Evolutionary conservation across 768 basidiomycete genomes (phyloP), one percentile per base, ranked within the genome.

Genomic region (Boletus barrowsii): DNA sequence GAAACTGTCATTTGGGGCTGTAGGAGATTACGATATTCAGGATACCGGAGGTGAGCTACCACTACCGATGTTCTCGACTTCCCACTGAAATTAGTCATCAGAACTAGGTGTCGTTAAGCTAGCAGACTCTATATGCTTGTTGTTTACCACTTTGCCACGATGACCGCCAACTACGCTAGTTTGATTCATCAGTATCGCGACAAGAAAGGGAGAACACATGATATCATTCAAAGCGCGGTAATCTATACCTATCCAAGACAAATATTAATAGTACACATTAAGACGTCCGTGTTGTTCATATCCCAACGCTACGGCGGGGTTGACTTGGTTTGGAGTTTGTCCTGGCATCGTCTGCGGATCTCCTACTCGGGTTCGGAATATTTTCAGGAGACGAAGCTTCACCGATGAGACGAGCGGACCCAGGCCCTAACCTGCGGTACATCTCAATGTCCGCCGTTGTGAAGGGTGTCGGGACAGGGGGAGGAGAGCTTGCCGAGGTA

Each of bases 21-120:
- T 63, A 87, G 83, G 89, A 93, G 78, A 93, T 93, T 62, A 94
- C 92, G 1, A 79, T 93, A 55, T 93, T 90, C 73, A 83, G 90
- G 72, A 91, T 93, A 81, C 91, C 90, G 60, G 88, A 90, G 79
- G 88, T 88, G 57, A 58, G 80, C 67, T 30, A 10, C 47, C 17
- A 3, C 11, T 36, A 10, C 10, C 11, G 11, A n/a, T 22, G 7
- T 29, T 30, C 8, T n/a, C n/a, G 20, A 45, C 22, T 8, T 17
- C 13, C 8, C 45, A n/a, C 56, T 62, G 10, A 64, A 14, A 13
- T 14, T 29, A 15, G 51, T 17, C 37, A n/a, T 39, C 53, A 76
- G 75, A 76, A 76, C 54, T 76, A 71, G 68, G 46, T 51, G 36
- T 52, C 40, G 36, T 54, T 55, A 24, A 48, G 30, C 37, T 55